Conservation (phyloP, 1,139 yeast species). For the Lodderomyces orthopsilosis region DNA sequence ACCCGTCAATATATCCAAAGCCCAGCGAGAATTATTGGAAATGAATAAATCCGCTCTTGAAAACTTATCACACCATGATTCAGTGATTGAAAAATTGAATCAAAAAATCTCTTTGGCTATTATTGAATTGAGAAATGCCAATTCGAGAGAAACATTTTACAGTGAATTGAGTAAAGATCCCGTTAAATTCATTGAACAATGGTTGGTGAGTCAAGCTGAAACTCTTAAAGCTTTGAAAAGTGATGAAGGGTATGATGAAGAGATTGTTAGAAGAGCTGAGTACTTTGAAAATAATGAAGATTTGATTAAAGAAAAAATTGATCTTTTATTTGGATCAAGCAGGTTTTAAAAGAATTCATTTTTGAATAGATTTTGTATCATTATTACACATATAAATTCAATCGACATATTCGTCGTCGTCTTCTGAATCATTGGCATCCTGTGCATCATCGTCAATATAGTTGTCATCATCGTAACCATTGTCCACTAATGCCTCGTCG, state of each 20-base stretch:
- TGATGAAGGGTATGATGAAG: conserved; percentile 90
- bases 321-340: conserved; percentile 54
- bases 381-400: not conserved
- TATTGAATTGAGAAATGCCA: conserved; percentile 62
- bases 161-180: conserved; percentile 74
- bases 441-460: conserved; percentile 14
- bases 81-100: conserved; percentile 54
- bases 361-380: not conserved
- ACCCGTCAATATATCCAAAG: conserved; percentile 41
- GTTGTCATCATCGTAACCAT: conserved; percentile 20
- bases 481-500: conserved; percentile 16
- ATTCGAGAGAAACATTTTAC: conserved; percentile 56
- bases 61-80: conserved; percentile 42
- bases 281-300: conserved; percentile 72
- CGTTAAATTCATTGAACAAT: conserved; percentile 64
- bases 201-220: conserved; percentile 73
- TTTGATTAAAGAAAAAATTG: conserved; percentile 71
- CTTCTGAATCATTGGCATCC: conserved; percentile 15
- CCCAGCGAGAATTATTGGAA: conserved; percentile 40
- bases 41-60: conserved; percentile 40
- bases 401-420: conserved; percentile 15
- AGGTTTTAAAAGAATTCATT: conserved; percentile 16
- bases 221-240: conserved; percentile 75
- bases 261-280: conserved; percentile 76
- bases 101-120: conserved; percentile 60